phyloP scores from a whole-genome alignment of 371 early-diverging fungal species.

The Circinella minor region DNA sequence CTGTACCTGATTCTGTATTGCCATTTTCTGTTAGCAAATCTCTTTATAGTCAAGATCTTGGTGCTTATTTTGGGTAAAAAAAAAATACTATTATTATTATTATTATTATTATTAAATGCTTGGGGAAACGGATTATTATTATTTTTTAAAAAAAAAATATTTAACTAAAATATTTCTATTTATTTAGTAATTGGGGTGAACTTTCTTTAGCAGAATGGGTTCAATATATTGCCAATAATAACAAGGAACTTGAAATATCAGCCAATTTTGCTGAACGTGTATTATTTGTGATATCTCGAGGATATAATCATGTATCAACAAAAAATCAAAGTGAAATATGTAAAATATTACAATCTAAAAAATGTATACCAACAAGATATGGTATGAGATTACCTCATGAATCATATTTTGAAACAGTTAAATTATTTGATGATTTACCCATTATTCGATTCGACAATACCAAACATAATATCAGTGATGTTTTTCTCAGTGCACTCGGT shows the following conservation, averaged over 20 bases:
- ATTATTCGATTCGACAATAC: slow-evolving; percentile 60
- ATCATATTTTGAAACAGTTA: slow-evolving; percentile 81
- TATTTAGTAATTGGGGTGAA: slow-evolving; percentile 55
- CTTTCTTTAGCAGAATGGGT: slow-evolving; percentile 71
- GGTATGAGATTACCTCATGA: slow-evolving; percentile 76
- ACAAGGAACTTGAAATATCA: slow-evolving; percentile 53
- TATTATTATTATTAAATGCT: neutral
- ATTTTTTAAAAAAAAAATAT: too few species aligned
- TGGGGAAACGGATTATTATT: neutral
- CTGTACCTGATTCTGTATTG: slow-evolving; percentile 63
- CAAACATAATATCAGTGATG: slow-evolving; percentile 54
- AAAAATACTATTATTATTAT: too few species aligned
- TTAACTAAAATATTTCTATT: neutral
- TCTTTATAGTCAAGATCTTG: slow-evolving; percentile 62
- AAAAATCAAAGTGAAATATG: slow-evolving; percentile 53
- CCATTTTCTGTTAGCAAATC: slow-evolving; percentile 69
- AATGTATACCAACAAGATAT: slow-evolving; percentile 75
- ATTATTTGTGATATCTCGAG: slow-evolving; percentile 58
- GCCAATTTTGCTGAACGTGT: slow-evolving; percentile 71
- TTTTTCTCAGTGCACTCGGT: slow-evolving; percentile 71
- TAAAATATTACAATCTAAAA: slow-evolving; percentile 45
- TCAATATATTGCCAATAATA: slow-evolving; percentile 46
- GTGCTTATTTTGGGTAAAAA: slow-evolving; percentile 52
- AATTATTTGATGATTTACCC: slow-evolving; percentile 85
- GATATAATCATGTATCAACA: slow-evolving; percentile 46